Evolutionary conservation across 331 rosid genomes (phyloP), one percentile per base, ranked within the genome.

Genomic region (Arachis monticola): DNA sequence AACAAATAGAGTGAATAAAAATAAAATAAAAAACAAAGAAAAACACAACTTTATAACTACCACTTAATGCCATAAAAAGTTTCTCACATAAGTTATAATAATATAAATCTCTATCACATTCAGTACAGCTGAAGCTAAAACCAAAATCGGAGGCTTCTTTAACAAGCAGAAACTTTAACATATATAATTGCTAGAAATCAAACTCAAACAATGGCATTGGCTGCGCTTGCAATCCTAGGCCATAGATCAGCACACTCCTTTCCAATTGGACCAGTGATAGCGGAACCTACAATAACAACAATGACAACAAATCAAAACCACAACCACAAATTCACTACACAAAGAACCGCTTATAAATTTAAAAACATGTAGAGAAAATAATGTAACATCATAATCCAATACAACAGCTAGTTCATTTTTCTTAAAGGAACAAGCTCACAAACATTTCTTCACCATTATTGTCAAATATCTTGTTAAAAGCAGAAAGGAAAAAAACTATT

Each of bases 151-250:
- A 30, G 55, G 52, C 35, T 22, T 62, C 5, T 72, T 42, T 4
- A 75, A 68, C 69, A 3, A 55, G 13, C 61, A 60, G 35, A 74
- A 65, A 6, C 72, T 77, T 17, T 3, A 65, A 31, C 64, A 65
- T 8, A 66, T 40, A 13, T 13, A 30, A 60, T 5, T 5, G 52
- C 67, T 64, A 60, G 0, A 14, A 56, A 60, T 8, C 53, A 7
- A 48, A 51, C 81, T 85, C 75, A 92, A 40, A 86, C 97, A 11
- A 92, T 88, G 0, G 97, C 97, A 73, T 92, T 92, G 6, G 97
- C 97, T 13, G 97, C 97, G 84, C 96, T 91, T 0, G 97, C 97
- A 78, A 91, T 91, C 67, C 95, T 89, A 5, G 97, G 97, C 97
- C 97, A 91, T 30, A 92, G 84, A 85, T 92, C 97, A 2, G 97